Percentiles rank a stretch among this genome's conserved stretches.
phyloP scores from a whole-genome alignment of 2,329 filamentous ascomycete genomes.

The Colletotrichum godetiae region DNA sequence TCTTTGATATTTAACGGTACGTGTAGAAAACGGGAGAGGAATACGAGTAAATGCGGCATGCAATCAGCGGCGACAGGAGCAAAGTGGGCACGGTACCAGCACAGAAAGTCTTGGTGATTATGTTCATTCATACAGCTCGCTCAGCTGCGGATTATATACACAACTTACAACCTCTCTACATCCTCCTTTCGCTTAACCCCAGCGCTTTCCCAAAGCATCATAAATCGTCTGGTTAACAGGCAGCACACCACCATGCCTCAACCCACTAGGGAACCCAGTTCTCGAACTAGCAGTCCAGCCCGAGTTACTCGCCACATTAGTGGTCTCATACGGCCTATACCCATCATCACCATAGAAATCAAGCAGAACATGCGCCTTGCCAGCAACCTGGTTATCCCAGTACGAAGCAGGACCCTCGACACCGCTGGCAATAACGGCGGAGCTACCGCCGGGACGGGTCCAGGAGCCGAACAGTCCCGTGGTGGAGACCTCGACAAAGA shows the following conservation, averaged over 20 bases:
- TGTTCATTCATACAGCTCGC: background rate
- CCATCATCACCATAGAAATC: slow-evolving; percentile 60
- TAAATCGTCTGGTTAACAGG: slow-evolving; percentile 57
- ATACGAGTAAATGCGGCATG: too few species aligned
- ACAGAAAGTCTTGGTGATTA: background rate
- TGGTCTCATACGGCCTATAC: slow-evolving; percentile 61
- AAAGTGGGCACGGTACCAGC: background rate
- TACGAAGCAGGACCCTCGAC: slow-evolving; percentile 59
- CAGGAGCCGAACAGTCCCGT: slow-evolving; percentile 63
- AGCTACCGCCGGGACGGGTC: slow-evolving; percentile 57
- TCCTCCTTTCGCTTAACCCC: background rate
- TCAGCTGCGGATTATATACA: background rate
- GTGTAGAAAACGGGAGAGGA: too few species aligned
- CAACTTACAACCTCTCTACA: background rate
- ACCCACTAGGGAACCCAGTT: slow-evolving; percentile 54
- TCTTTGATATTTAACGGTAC: too few species aligned
- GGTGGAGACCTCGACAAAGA: slow-evolving; percentile 61
- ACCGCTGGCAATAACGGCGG: slow-evolving; percentile 53
- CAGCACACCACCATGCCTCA: slow-evolving; percentile 64
- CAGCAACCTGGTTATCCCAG: slow-evolving; percentile 52
- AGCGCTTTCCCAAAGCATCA: slow-evolving; percentile 42
- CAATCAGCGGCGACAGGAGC: background rate
- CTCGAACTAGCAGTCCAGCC: slow-evolving; percentile 58
- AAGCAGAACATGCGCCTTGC: slow-evolving; percentile 59
- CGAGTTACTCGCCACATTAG: slow-evolving; percentile 52